phyloP scores from a whole-genome alignment of 2,329 filamentous ascomycete genomes.

The Dendryphion nanum region DNA sequence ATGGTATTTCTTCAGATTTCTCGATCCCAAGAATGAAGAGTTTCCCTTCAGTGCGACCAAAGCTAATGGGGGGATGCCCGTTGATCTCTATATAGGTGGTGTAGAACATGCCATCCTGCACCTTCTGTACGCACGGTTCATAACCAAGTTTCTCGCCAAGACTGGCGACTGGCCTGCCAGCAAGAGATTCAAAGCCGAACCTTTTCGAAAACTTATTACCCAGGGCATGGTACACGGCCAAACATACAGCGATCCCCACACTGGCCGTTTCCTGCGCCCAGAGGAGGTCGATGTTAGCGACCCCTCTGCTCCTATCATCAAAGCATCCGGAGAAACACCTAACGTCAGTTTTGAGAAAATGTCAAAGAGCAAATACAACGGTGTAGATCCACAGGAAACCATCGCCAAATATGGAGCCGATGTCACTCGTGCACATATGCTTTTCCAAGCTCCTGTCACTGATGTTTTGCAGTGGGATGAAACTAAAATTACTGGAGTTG shows the following conservation, averaged over 20 bases:
- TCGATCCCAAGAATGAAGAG: constrained; percentile 65
- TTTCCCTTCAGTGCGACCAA: constrained; percentile 61
- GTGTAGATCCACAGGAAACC: constrained; percentile 74
- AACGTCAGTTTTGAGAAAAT: constrained; percentile 80
- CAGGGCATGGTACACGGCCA: constrained; percentile 94
- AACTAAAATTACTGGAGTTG: constrained; percentile 74
- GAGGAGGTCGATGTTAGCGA: constrained; percentile 68
- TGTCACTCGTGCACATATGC: constrained; percentile 78
- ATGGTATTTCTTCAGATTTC: constrained; percentile 85
- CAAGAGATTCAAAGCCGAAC: constrained; percentile 57
- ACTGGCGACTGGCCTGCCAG: constrained; percentile 47
- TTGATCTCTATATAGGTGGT: constrained; percentile 86
- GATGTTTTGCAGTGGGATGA: constrained; percentile 89
- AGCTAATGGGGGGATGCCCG: constrained; percentile 62
- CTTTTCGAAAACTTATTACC: constrained; percentile 77
- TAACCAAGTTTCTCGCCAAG: constrained; percentile 78
- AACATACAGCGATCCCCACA: constrained; percentile 73
- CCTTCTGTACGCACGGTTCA: constrained; percentile 83
- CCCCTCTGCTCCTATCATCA: constrained; percentile 59
- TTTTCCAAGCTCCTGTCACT: constrained; percentile 82
- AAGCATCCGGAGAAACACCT: constrained; percentile 57
- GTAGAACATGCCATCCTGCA: constrained; percentile 91
- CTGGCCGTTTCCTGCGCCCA: constrained; percentile 73
- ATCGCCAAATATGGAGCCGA: constrained; percentile 78
- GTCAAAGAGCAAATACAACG: constrained; percentile 94